A percentile compares a stretch with the other conserved stretches of the same genome.
Evolutionary conservation across 345 rosid genomes (phyloP).

Genomic region (Erysimum cheiranthoides): DNA sequence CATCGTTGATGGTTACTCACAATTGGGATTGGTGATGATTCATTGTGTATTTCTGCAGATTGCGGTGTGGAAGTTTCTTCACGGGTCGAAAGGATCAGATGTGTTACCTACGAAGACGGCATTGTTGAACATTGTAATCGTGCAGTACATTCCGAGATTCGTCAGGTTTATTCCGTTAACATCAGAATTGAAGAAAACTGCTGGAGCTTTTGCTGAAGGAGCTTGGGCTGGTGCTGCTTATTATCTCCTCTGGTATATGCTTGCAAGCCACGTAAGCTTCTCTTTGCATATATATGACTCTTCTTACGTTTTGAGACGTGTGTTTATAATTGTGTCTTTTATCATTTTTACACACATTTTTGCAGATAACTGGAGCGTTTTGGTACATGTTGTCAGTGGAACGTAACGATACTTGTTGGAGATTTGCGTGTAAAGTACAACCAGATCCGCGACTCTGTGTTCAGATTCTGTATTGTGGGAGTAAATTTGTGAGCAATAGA

Average conservation of each 20-base stretch:
- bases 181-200: conserved; percentile 83
- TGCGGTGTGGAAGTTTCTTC: conserved; percentile 73
- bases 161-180: conserved; percentile 71
- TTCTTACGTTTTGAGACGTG: neutral
- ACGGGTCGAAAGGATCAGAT: conserved; percentile 58
- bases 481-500: conserved; percentile 50
- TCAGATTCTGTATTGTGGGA: conserved; percentile 75
- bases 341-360: neutral
- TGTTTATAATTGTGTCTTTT: neutral
- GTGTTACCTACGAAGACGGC: conserved; percentile 69
- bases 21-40: conserved; percentile 1
- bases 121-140: conserved; percentile 60
- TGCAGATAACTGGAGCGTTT: conserved; percentile 81
- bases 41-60: conserved; percentile 52
- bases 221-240: conserved; percentile 89
- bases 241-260: conserved; percentile 87
- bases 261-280: conserved; percentile 80
- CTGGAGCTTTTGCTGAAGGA: conserved; percentile 85
- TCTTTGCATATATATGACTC: neutral
- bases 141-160: conserved; percentile 83
- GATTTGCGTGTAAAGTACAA: conserved; percentile 53
- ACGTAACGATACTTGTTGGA: conserved; percentile 79
- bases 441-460: conserved; percentile 51
- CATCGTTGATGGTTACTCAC: neutral
- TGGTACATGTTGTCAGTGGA: conserved; percentile 88